Base-by-base conservation (phyloP, 768 basidiomycete species). In the Leccinum longicurvipes region DNA sequence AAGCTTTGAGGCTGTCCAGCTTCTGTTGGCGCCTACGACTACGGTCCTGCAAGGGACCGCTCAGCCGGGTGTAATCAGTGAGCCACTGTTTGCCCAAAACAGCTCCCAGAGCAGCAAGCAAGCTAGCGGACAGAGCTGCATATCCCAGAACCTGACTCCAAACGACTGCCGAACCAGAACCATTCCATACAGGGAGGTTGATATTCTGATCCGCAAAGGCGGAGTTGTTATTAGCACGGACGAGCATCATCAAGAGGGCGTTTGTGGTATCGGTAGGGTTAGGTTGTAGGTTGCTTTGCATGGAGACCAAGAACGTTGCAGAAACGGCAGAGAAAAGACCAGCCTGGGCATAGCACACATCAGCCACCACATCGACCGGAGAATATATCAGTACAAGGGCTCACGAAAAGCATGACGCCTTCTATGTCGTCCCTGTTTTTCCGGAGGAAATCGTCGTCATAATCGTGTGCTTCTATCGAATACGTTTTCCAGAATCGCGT, bases 291-390 rank as follows among this genome's bases (percentile, higher is more conserved):
- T 63, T 57, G 31, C 68, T 62, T 53, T 75, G 72, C 15, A 70
- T 73, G 50, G 74, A 69, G 17, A 75, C 66, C 6, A 73, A 68
- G 51, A 77, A 78, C 2, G 76, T 66, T 3, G 72, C 73, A 14
- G 75, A 65, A 1, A 70, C 72, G 4, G 74, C 70, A 23, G 75
- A 75, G 60, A 78, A 78, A 11, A 78, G 64, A 68, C 76, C 77
- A 31, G 74, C 71, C 76, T 77, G 34, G 39, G 24, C 27, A 19
- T 23, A 15, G 6, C 12, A 15, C 23, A 39, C 2, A 8, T 54
- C 15, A 39, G 7, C 19, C 24, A 23, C 36, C 34, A n/a, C 17
- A 9, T 19, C 39, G 21, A 5, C 23, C 42, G 6, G 12, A 27
- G 15, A 34, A 15, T 3, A 29, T 21, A 24, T 44, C 28, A 21